Percentiles rank a stretch among this genome's conserved stretches.
These are phyloP conservation scores for Silene conica DNA, from an alignment of 148 eudicot genomes.

Conservation along the genomic window DNA sequence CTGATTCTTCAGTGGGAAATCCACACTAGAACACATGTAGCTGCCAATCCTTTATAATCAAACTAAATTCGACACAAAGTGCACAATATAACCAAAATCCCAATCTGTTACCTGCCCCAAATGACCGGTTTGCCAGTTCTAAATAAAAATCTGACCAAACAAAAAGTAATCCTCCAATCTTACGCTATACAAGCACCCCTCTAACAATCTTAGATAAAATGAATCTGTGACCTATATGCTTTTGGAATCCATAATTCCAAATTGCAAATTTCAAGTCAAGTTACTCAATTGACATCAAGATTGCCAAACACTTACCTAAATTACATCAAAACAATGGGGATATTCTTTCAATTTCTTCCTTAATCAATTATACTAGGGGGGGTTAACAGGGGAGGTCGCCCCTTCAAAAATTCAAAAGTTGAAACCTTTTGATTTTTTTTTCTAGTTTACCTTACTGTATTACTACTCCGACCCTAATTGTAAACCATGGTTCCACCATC, in stretches of 20 bases:
- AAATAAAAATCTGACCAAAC: neutral
- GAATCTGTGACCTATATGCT: too few species aligned
- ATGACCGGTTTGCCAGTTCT: neutral
- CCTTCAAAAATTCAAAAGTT: too few species aligned
- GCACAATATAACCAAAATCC: neutral
- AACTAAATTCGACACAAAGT: neutral
- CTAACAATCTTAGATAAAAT: neutral
- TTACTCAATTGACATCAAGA: too few species aligned
- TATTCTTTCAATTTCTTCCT: too few species aligned
- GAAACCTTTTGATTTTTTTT: too few species aligned
- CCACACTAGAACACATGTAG: neutral
- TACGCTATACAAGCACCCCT: neutral
- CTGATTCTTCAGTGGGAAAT: neutral
- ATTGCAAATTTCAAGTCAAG: too few species aligned
- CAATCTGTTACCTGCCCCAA: neutral
- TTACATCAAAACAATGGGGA: neutral
- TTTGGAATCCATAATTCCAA: too few species aligned
- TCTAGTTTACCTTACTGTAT: too few species aligned
- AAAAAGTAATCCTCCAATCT: neutral
- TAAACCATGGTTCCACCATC: neutral
- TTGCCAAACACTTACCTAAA: neutral
- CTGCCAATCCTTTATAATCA: too few species aligned
- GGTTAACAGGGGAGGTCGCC: too few species aligned
- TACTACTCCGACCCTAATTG: too few species aligned
- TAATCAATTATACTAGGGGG: too few species aligned